Base-by-base conservation (phyloP, 495 filamentous ascomycete species). In the Astrothelium subdiscretum region DNA sequence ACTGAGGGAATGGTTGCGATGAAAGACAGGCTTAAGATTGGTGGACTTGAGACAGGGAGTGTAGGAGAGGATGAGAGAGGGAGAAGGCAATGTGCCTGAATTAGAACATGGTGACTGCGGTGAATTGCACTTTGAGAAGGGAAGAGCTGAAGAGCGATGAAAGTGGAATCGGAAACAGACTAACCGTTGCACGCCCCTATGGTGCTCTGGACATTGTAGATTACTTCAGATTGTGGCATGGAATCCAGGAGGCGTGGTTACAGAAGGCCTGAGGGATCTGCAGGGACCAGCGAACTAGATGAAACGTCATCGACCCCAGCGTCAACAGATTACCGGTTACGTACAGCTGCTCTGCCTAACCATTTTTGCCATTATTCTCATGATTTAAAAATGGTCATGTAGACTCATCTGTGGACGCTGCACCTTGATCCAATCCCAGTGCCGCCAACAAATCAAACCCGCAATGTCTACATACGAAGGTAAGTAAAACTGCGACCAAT, bases 381-480 rank as follows among this genome's bases (percentile, higher is more conserved):
- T 13, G 5, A 38, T 38, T 38, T 38, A 38, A 38, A 38, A 38
- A 13, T 5, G 6, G 5, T 13, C 32, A 38, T 38, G 32, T 38
- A 38, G 32, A 38, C 32, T 38, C 6, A 38, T 38, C 13, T 18
- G 20, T 20, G 42, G 20, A 20, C 42, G 42, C 35, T 48, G 11
- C 42, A 8, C 3, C 18, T n/a, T 20, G 3, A 18, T 48, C 20
- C 18, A 48, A 8, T 40, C 35, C 35, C 35, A 40, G 6, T 40
- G 20, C 20, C 8, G 3, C 18, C 5, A 48, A n/a, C 42, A 48
- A 8, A 20, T 48, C 13, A 3, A 20, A n/a, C 13, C 42, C 31
- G 64, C 40, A 13, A 76, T 76, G 74, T 73, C 74, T 62, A 66
- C 70, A 54, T 76, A 76, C 68, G 72, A 76, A 66, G 72, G 73